Evolutionary conservation across 2,329 filamentous ascomycete genomes (phyloP).

Genomic region (Apiospora phragmitis): DNA sequence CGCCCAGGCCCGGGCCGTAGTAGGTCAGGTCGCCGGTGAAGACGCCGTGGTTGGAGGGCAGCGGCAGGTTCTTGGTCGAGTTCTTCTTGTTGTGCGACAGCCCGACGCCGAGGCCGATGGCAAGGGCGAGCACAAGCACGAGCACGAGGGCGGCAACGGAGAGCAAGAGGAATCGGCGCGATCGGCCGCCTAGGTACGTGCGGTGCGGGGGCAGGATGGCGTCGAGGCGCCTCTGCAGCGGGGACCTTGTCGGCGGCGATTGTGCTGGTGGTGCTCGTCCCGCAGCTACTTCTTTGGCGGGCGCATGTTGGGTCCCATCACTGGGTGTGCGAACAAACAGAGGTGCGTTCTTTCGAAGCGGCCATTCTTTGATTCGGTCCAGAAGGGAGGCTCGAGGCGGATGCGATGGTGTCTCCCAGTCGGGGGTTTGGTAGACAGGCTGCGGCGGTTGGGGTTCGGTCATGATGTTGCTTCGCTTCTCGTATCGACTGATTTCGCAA

Average conservation of each 20-base stretch:
- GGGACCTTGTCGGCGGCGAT: conserved; percentile 7
- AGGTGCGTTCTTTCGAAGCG: background rate
- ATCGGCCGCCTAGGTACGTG: conserved; percentile 25
- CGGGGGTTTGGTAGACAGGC: conserved; percentile 21
- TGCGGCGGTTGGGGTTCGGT: background rate
- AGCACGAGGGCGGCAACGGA: conserved; percentile 22
- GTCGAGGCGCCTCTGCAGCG: conserved; percentile 21
- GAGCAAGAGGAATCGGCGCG: conserved; percentile 25
- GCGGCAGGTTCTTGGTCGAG: conserved; percentile 19
- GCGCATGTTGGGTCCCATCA: background rate
- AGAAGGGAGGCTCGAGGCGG: conserved; percentile 14
- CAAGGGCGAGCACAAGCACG: conserved; percentile 23
- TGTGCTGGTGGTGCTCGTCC: background rate
- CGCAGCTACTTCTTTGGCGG: background rate
- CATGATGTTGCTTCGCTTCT: background rate
- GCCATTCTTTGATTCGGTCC: background rate
- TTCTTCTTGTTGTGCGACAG: conserved; percentile 19
- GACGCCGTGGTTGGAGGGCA: conserved; percentile 19
- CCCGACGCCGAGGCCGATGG: conserved; percentile 28
- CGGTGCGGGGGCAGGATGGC: conserved; percentile 24
- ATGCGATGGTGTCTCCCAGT: conserved; percentile 17
- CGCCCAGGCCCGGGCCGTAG: conserved; percentile 65
- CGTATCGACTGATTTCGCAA: background rate
- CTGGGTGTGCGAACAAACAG: background rate
- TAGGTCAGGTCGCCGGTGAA: conserved; percentile 69